phyloP scores from a whole-genome alignment of 2,329 filamentous ascomycete genomes.

The Colletotrichum viniferum region DNA sequence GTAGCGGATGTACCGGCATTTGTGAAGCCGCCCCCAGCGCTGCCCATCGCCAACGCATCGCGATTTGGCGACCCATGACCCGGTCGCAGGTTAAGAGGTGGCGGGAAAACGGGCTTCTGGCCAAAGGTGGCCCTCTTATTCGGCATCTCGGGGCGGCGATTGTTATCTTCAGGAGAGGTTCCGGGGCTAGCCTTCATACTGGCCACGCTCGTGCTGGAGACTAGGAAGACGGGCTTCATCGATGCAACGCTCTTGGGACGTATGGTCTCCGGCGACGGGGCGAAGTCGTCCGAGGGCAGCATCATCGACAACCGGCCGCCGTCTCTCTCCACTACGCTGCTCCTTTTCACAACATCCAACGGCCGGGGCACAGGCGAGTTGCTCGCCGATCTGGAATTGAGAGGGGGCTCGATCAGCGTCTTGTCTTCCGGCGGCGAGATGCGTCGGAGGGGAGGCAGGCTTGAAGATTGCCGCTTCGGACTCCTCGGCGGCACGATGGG shows the following conservation, averaged over 20 bases:
- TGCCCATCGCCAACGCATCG: neutral
- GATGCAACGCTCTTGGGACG: constrained; percentile 19
- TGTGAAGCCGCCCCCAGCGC: neutral
- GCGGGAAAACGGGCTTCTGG: constrained; percentile 13
- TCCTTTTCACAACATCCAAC: neutral
- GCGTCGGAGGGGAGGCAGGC: neutral
- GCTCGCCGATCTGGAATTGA: neutral
- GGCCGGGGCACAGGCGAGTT: constrained; percentile 10
- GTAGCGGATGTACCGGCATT: neutral
- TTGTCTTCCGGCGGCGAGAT: neutral
- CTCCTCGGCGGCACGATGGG: neutral
- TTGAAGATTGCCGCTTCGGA: neutral
- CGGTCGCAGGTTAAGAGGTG: constrained; percentile 8
- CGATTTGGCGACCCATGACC: neutral
- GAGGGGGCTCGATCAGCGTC: neutral
- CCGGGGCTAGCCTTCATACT: constrained; percentile 21
- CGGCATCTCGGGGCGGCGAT: neutral
- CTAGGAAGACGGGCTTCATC: constrained; percentile 21
- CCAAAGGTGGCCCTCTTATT: constrained; percentile 4
- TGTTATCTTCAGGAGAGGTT: constrained; percentile 17
- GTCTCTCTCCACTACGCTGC: neutral
- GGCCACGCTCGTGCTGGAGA: constrained; percentile 10
- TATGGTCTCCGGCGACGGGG: neutral
- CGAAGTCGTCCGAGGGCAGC: neutral
- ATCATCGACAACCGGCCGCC: constrained; percentile 1